These are phyloP conservation scores for Diaporthe velutina DNA, from an alignment of 2,329 filamentous ascomycete genomes.

Conservation along the genomic window DNA sequence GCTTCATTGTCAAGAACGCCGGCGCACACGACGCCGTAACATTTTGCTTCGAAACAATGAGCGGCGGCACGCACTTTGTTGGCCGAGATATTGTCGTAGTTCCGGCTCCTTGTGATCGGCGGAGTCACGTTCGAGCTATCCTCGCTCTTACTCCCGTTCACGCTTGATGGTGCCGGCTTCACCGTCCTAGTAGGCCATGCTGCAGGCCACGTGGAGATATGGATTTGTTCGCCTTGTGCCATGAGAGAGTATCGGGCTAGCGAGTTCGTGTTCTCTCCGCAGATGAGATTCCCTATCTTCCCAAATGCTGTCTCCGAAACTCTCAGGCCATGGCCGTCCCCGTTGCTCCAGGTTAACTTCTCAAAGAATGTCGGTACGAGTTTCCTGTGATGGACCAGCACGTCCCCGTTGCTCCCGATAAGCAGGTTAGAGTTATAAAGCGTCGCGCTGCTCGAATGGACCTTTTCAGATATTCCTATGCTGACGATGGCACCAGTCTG, in stretches of 20 bases:
- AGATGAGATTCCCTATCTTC: constrained; percentile 40
- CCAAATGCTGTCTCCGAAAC: constrained; percentile 40
- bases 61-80: constrained; percentile 26
- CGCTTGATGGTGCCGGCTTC: constrained; percentile 31
- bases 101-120: background rate
- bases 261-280: constrained; percentile 41
- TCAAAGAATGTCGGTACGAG: constrained; percentile 41
- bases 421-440: constrained; percentile 41
- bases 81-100: constrained; percentile 26
- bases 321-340: constrained; percentile 38
- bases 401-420: constrained; percentile 38
- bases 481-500: constrained; percentile 38
- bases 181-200: constrained; percentile 4
- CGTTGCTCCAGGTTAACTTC: constrained; percentile 27
- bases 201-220: constrained; percentile 40
- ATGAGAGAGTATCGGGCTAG: constrained; percentile 37
- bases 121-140: background rate
- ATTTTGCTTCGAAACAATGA: constrained; percentile 39
- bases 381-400: constrained; percentile 41
- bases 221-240: constrained; percentile 40
- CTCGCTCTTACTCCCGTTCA: background rate
- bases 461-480: constrained; percentile 39
- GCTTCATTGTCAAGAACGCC: constrained; percentile 37
- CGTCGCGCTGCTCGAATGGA: constrained; percentile 38
- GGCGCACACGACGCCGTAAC: constrained; percentile 37